Evolutionary conservation across 176 grass and related monocot species (phyloP).

Genomic region (Triticum dicoccoides): DNA sequence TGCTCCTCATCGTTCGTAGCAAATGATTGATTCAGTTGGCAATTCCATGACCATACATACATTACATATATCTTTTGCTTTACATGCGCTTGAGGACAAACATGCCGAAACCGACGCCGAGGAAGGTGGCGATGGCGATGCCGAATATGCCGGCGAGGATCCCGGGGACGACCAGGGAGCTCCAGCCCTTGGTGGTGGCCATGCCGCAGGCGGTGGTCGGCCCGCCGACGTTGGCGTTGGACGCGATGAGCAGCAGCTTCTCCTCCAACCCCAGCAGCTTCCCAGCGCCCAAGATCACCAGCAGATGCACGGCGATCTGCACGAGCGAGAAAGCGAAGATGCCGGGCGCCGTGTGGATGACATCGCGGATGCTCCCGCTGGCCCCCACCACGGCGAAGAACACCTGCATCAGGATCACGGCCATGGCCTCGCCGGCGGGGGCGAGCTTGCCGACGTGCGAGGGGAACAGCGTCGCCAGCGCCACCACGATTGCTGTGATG

Average conservation of each 20-base stretch:
- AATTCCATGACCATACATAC: no score
- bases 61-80: neutral
- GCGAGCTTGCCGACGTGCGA: constrained; percentile 48
- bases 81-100: constrained; percentile 61
- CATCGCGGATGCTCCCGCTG: constrained; percentile 67
- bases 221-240: constrained; percentile 69
- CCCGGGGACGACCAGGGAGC: constrained; percentile 60
- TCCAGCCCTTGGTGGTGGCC: constrained; percentile 78
- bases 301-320: constrained; percentile 59
- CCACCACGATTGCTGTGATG: constrained; percentile 69
- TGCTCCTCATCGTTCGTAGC: no score
- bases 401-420: constrained; percentile 81
- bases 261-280: constrained; percentile 48
- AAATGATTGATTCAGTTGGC: no score
- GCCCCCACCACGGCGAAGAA: constrained; percentile 29
- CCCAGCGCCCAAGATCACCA: constrained; percentile 59
- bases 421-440: constrained; percentile 59
- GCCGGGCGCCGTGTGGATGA: constrained; percentile 62
- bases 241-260: constrained; percentile 67
- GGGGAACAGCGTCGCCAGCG: constrained; percentile 66
- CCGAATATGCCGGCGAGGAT: constrained; percentile 77
- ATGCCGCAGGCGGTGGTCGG: constrained; percentile 89
- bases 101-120: constrained; percentile 54
- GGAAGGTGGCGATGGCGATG: constrained; percentile 72
- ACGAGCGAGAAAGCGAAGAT: constrained; percentile 65